phyloP scores from a whole-genome alignment of 164 flowering plant species.

The Macadamia integrifolia region DNA sequence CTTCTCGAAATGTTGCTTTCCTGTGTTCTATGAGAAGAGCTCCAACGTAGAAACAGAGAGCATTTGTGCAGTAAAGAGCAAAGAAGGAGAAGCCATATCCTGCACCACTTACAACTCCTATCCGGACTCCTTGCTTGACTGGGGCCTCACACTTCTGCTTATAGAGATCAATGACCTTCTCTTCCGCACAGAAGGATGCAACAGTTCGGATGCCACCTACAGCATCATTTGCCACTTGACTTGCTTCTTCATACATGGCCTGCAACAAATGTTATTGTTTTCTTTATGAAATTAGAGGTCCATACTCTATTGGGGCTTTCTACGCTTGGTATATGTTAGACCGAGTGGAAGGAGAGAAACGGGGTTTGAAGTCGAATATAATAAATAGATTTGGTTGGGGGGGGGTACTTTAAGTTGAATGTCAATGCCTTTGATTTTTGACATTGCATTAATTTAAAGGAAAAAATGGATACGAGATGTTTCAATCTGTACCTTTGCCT shows the following conservation, averaged over 20 bases:
- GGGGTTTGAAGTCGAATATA: no score
- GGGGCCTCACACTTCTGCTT: conserved; percentile 41
- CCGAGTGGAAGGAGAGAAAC: no score
- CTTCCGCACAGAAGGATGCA: conserved; percentile 54
- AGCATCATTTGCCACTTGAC: conserved; percentile 59
- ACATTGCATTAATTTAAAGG: no score
- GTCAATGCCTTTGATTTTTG: no score
- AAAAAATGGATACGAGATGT: no score
- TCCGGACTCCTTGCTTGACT: conserved; percentile 31
- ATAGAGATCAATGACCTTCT: conserved; percentile 48
- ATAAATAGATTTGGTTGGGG: no score
- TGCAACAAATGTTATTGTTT: conserved; percentile 4
- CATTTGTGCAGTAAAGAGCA: conserved; percentile 32
- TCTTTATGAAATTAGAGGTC: no score
- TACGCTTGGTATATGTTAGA: no score
- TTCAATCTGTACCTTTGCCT: no score
- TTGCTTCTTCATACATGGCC: conserved; percentile 58
- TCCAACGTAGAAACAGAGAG: conserved; percentile 46
- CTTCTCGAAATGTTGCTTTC: conserved; percentile 33
- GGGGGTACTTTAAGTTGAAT: no score
- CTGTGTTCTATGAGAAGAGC: conserved; percentile 34
- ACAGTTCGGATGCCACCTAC: conserved; percentile 59
- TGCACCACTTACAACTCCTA: conserved; percentile 43
- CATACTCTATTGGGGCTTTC: no score
- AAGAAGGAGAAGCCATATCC: conserved; percentile 42